Evolutionary conservation across 495 filamentous ascomycete species (phyloP).

Genomic region (Ramalina peruviana): DNA sequence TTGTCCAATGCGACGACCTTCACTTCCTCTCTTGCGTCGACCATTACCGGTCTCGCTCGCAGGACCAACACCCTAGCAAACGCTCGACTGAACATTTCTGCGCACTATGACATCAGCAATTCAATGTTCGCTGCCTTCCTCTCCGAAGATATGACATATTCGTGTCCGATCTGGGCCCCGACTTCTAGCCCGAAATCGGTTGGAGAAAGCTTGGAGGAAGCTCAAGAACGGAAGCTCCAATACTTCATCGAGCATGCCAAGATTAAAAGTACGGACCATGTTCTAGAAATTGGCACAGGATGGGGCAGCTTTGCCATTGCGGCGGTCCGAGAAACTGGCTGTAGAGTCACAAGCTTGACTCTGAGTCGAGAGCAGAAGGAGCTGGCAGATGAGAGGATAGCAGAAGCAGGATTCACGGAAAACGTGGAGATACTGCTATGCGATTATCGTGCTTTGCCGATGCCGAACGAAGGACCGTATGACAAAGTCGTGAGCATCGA

Average conservation of each 20-base stretch:
- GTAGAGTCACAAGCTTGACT: conserved; percentile 48
- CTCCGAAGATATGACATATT: conserved; percentile 64
- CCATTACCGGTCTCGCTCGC: conserved; percentile 36
- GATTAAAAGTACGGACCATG: conserved; percentile 47
- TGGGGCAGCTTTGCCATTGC: conserved; percentile 56
- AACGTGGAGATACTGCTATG: conserved; percentile 42
- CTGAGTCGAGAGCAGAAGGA: conserved; percentile 46
- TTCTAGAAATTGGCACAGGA: conserved; percentile 56
- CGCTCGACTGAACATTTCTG: conserved; percentile 47
- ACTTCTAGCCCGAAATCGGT: conserved; percentile 18
- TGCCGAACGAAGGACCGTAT: conserved; percentile 35
- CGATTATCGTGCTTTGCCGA: conserved; percentile 45
- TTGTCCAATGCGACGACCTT: conserved; percentile 43
- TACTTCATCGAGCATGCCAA: conserved; percentile 45
- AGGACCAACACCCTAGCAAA: conserved; percentile 51
- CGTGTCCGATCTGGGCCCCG: conserved; percentile 52
- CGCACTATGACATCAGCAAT: conserved; percentile 68
- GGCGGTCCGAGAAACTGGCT: conserved; percentile 44
- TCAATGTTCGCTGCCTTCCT: conserved; percentile 60
- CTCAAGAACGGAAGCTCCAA: conserved; percentile 50
- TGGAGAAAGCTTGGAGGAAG: conserved; percentile 44
- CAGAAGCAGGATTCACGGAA: conserved; percentile 33
- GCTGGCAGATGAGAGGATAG: conserved; percentile 44
- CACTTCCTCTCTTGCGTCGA: conserved; percentile 40
- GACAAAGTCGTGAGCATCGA: conserved; percentile 61